A percentile compares a stretch with the other conserved stretches of the same genome.
Conservation (phyloP, 768 basidiomycete species). For the Pleurotus cornucopiae region DNA sequence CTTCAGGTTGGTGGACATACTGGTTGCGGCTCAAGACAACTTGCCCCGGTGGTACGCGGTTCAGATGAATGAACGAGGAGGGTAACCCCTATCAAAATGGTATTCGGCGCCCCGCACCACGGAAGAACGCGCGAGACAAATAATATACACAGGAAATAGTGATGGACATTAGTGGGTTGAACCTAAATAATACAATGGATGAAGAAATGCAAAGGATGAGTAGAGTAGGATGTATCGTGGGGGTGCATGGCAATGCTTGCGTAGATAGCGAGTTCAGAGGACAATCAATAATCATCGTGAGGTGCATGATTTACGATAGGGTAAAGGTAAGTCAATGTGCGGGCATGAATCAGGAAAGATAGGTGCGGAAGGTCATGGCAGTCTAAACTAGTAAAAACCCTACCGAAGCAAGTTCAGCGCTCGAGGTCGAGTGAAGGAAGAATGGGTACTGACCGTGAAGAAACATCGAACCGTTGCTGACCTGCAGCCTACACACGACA, state of each 20-base stretch:
- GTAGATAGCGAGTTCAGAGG: neutral
- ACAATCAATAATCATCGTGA: neutral
- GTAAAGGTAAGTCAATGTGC: slow-evolving; percentile 5
- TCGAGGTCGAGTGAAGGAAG: no score
- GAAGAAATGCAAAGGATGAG: slow-evolving; percentile 18
- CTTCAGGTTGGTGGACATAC: neutral
- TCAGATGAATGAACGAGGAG: neutral
- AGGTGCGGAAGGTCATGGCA: slow-evolving; percentile 9
- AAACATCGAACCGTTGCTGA: slow-evolving; percentile 17
- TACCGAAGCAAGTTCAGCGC: no score
- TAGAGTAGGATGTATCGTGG: slow-evolving; percentile 14
- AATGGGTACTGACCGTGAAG: neutral
- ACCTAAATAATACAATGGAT: slow-evolving; percentile 28
- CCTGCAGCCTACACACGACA: slow-evolving; percentile 55
- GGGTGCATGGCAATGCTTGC: slow-evolving; percentile 11
- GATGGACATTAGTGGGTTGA: slow-evolving; percentile 22
- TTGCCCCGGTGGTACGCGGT: neutral
- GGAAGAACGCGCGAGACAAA: slow-evolving; percentile 5
- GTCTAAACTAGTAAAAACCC: no score
- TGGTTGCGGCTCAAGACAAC: no score
- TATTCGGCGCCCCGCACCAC: slow-evolving; percentile 2
- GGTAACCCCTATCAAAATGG: slow-evolving; percentile 18
- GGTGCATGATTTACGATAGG: slow-evolving; percentile 12
- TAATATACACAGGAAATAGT: slow-evolving; percentile 8
- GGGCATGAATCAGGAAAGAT: slow-evolving; percentile 4